Evolutionary conservation across 225 moss, liverwort and hornwort genomes (phyloP), one percentile per base, ranked within the genome.

Genomic region (Antitrichia curtipendula): DNA sequence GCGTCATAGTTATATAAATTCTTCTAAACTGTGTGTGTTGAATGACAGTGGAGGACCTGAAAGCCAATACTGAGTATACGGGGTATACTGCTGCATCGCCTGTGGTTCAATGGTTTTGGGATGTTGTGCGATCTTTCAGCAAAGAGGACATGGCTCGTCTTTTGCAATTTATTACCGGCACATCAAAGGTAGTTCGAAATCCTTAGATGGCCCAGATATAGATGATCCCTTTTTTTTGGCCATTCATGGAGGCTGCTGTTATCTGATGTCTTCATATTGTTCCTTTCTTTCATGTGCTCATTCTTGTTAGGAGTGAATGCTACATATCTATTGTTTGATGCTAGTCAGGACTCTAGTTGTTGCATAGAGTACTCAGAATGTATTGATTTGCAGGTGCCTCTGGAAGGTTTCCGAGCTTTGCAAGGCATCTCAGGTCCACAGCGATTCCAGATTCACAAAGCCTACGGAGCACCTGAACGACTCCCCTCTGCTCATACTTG

Each of bases 381-480:
- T 65, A 45, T 84, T 65, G 23, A 36, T 84, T 23, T 88, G 47
- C 93, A 98, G 97, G 97, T 99, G 86, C 99, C 97, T 8, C 89
- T 99, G 12, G 97, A 99, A 89, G 99, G 99, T 89, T 99, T 97
- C 91, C 91, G 99, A 86, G 99, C 97, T 41, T 94, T 99, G 94
- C 99, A 97, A 92, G 99, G 99, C 85, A 99, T 99, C 72, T 99
- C 97, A 69, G 99, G 99, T 77, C 96, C 99, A 86, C 99, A 99
- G 83, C 92, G 96, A 80, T 99, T 99, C 56, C 96, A 97, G 91
- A 97, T 99, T 79, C 99, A 97, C 61, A 99, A 97, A 90, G 99
- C 99, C 43, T 97, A 99, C 87, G 99, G 99, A 75, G 94, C 96
- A 54, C 96, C 95, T 38, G 97, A 99, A 70, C 96, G 99, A 31